Percentiles rank a stretch among this genome's conserved stretches.
Evolutionary conservation across 2,329 filamentous ascomycete species (phyloP).

Genomic region (Talaromyces amestolkiae): DNA sequence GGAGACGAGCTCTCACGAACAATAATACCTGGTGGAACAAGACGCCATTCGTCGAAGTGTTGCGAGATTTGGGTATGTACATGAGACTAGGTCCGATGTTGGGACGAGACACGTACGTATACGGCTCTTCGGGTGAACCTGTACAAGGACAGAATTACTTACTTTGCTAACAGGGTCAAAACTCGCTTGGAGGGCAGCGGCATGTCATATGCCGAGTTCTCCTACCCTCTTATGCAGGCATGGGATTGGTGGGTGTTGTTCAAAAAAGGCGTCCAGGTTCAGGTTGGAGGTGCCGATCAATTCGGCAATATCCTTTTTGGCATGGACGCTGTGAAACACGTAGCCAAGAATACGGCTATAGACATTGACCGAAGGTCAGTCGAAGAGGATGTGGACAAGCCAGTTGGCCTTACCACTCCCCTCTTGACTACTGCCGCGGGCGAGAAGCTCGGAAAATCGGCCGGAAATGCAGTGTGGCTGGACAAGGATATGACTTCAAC

Average conservation of each 20-base stretch:
- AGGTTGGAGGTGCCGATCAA: constrained; percentile 94
- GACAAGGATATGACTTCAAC: constrained; percentile 74
- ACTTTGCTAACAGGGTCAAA: constrained; percentile 59
- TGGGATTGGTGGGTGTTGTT: constrained; percentile 97
- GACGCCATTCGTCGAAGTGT: constrained; percentile 69
- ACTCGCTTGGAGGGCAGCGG: constrained; percentile 81
- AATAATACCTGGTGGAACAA: constrained; percentile 82
- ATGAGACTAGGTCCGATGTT: constrained; percentile 84
- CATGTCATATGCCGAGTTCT: constrained; percentile 91
- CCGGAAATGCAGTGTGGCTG: constrained; percentile 92
- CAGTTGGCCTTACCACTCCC: constrained; percentile 86
- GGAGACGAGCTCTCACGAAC: constrained; percentile 68
- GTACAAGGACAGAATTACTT: neutral
- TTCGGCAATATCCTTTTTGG: constrained; percentile 94
- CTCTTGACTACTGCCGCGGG: constrained; percentile 82
- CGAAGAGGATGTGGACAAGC: constrained; percentile 44
- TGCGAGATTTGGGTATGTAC: constrained; percentile 69
- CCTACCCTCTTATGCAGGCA: constrained; percentile 87
- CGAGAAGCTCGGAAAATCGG: constrained; percentile 90
- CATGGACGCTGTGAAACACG: constrained; percentile 76
- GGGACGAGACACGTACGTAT: constrained; percentile 75
- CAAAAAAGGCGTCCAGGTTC: constrained; percentile 68
- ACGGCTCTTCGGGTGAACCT: neutral
- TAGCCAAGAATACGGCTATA: constrained; percentile 52
- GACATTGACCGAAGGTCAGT: constrained; percentile 40